Evolutionary conservation across 768 basidiomycete species (phyloP).

Genomic region (Macrocybe gigantea): DNA sequence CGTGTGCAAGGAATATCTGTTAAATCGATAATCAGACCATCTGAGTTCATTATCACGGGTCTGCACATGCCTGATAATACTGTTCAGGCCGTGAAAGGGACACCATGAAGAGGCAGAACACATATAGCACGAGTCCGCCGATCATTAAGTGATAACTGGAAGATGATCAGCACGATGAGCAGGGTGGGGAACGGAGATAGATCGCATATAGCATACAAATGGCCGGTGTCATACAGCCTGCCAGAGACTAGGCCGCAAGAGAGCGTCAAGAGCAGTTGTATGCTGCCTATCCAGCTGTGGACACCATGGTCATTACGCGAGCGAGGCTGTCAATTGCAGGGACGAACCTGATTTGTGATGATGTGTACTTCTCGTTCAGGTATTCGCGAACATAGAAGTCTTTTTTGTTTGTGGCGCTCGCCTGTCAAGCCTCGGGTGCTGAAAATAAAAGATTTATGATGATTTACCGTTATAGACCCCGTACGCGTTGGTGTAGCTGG

Average conservation of each 20-base stretch:
- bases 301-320: neutral
- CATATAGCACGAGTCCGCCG: constrained; percentile 20
- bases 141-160: constrained; percentile 21
- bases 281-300: constrained; percentile 23
- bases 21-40: neutral
- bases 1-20: constrained; percentile 42
- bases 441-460: too few species aligned
- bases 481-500: constrained; percentile 17
- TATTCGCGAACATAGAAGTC: constrained; percentile 22
- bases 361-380: constrained; percentile 13
- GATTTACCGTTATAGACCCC: constrained; percentile 17
- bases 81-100: constrained; percentile 20
- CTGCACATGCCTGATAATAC: constrained; percentile 26
- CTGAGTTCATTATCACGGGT: neutral
- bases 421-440: too few species aligned
- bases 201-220: constrained; percentile 15
- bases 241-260: constrained; percentile 18
- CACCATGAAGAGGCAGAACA: constrained; percentile 26
- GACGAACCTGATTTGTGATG: constrained; percentile 19
- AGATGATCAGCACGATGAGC: neutral
- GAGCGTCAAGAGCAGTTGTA: constrained; percentile 17
- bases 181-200: too few species aligned
- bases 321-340: neutral
- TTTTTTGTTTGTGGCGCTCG: neutral
- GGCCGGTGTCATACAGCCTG: constrained; percentile 18